Evolutionary conservation across 2,329 filamentous ascomycete species (phyloP).

Genomic region (Huntiella abstrusa): DNA sequence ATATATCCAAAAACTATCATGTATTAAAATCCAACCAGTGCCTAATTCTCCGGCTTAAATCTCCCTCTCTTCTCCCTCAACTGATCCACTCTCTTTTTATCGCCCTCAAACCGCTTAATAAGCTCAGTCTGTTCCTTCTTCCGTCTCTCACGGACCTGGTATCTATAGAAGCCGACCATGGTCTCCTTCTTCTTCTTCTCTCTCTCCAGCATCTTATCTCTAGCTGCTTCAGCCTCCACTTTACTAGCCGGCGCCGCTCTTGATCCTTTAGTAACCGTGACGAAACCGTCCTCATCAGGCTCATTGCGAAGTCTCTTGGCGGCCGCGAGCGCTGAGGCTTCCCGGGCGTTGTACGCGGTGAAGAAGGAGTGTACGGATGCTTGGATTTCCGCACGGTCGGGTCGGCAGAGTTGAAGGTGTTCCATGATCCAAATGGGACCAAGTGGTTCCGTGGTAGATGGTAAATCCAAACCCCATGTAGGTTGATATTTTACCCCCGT

Average conservation of each 20-base stretch:
- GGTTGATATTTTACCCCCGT: slow-evolving; percentile 38
- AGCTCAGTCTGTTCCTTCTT: slow-evolving; percentile 55
- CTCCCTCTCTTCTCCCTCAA: slow-evolving; percentile 50
- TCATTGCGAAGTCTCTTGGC: slow-evolving; percentile 51
- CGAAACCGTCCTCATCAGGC: slow-evolving; percentile 87
- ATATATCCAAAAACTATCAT: no score
- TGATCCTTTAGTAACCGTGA: slow-evolving; percentile 72
- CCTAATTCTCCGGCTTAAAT: slow-evolving; percentile 33
- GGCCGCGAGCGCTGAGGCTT: slow-evolving; percentile 41
- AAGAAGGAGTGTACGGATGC: slow-evolving; percentile 70
- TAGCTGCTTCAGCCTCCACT: slow-evolving; percentile 47
- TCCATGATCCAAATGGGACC: slow-evolving; percentile 39
- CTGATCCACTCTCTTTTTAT: slow-evolving; percentile 50
- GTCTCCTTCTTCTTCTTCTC: slow-evolving; percentile 42
- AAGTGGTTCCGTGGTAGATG: slow-evolving; percentile 27
- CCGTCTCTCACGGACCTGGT: slow-evolving; percentile 61
- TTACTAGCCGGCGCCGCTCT: slow-evolving; percentile 53
- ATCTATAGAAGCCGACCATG: slow-evolving; percentile 61
- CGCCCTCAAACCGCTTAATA: slow-evolving; percentile 55
- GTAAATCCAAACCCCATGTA: slow-evolving; percentile 47
- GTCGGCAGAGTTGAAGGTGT: slow-evolving; percentile 56
- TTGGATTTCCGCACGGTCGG: slow-evolving; percentile 46
- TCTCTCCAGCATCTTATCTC: slow-evolving; percentile 41
- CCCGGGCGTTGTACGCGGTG: slow-evolving; percentile 55
- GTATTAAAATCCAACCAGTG: neutral